These are phyloP conservation scores for Bruguiera parviflora DNA, from an alignment of 345 rosid species.

Conservation along the genomic window DNA sequence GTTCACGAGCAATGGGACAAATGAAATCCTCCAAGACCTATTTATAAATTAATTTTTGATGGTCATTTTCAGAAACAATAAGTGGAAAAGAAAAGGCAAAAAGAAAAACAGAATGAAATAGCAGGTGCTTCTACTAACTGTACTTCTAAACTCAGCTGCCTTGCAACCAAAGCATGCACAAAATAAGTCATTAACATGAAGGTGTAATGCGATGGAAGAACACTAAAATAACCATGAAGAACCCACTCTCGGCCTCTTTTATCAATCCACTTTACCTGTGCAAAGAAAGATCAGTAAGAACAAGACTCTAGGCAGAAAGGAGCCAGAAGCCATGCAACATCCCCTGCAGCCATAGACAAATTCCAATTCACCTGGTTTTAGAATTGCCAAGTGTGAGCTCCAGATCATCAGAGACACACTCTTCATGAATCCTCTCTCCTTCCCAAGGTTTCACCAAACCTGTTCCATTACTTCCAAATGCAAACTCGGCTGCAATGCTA, in stretches of 20 bases:
- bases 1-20: too few species aligned
- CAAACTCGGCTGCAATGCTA: conserved; percentile 76
- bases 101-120: neutral
- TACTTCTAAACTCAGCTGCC: too few species aligned
- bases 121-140: conserved; percentile 13
- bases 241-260: conserved; percentile 14
- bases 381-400: conserved; percentile 97
- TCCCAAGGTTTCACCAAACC: conserved; percentile 97
- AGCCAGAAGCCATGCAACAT: neutral
- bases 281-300: neutral
- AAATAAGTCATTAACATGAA: conserved; percentile 14
- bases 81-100: neutral
- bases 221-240: conserved; percentile 2
- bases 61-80: neutral
- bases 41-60: conserved; percentile 24
- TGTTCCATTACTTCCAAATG: conserved; percentile 62
- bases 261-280: conserved; percentile 21
- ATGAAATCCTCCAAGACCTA: conserved; percentile 17
- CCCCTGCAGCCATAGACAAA: neutral
- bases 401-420: conserved; percentile 86
- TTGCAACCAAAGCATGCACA: conserved; percentile 18
- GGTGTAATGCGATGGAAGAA: conserved; percentile 3
- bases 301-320: neutral
- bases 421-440: conserved; percentile 97
- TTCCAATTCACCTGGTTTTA: conserved; percentile 50